Evolutionary conservation across 805 yeast species (phyloP), one percentile per base, ranked within the genome.

Genomic region (Zygotorulaspora florentina): DNA sequence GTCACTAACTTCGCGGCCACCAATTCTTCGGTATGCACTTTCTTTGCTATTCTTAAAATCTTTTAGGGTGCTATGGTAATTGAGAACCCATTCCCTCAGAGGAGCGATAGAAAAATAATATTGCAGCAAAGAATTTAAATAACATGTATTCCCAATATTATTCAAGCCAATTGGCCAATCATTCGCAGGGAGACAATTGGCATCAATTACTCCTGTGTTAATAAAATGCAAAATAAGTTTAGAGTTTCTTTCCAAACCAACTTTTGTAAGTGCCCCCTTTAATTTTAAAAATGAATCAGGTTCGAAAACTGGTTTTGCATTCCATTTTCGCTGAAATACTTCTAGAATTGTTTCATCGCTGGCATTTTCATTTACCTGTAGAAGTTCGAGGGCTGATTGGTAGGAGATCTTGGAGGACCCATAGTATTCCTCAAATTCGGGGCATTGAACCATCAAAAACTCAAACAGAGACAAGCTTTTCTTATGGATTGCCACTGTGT

Each of bases 101-200:
- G 96, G 97, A 45, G 79, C 78, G 37, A 93, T 79, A 6, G 88
- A 85, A 68, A 89, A 93, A 64, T 88, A 91, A 59, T 85, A 91
- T 61, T 91, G 99, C 35, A 91, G 68, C 40, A 93, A 71, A 0
- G 98, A 91, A 62, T 93, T 91, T 64, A 93, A 71, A 56, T 90
- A 90, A 65, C 99, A 93, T 0, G 99, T 91, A 62, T 93, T 93
- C 18, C 99, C 99, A 51, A 89, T 90, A 61, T 93, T 93, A 65
- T 85, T 87, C 59, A 93, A 73, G 0, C 99, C 99, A 3, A 88
- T 87, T 0, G 99, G 99, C 79, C 91, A 82, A 40, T 78, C 75
- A 12, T 77, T 81, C 0, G 80, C 76, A 0, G 89, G 82, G 15
- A 85, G 64, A 1, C 75, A 64, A 8, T 74, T 67, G 3, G 80